Percentiles rank a stretch among this genome's conserved stretches.
phyloP scores from a whole-genome alignment of 169 alveolate genomes.

The Plasmodium cynomolgi region DNA sequence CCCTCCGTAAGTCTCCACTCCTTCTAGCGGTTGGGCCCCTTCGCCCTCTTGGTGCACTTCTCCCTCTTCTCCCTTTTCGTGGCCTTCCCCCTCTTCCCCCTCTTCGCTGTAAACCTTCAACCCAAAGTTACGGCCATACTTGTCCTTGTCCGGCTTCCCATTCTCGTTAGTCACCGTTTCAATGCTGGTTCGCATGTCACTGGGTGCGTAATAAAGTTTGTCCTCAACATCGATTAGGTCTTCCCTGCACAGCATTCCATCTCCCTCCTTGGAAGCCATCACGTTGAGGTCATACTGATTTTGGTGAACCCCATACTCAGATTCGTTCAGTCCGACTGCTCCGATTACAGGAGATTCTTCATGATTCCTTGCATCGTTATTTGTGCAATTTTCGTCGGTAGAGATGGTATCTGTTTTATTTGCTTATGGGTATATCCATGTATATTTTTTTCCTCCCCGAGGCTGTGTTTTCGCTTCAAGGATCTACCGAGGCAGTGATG shows the following conservation, averaged over 20 bases:
- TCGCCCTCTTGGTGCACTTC: not conserved
- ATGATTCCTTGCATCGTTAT: not conserved
- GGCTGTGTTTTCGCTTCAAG: conserved; percentile 18
- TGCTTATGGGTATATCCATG: conserved; percentile 6
- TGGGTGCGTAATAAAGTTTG: conserved; percentile 48
- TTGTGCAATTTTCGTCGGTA: not conserved
- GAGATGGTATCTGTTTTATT: not conserved
- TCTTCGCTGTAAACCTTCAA: not conserved
- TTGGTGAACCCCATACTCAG: not conserved
- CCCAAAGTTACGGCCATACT: not conserved
- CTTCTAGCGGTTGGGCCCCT: not conserved
- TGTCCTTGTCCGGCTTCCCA: not conserved
- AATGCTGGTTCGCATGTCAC: conserved; percentile 36
- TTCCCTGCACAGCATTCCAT: not conserved
- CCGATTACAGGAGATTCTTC: not conserved
- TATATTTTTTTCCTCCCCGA: not conserved
- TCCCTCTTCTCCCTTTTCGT: not conserved
- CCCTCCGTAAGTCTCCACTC: not conserved
- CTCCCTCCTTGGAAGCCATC: not conserved
- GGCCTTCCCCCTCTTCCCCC: too few relatives aligned
- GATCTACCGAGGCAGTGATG: not conserved
- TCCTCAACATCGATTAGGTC: conserved; percentile 1
- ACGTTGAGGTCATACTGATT: not conserved
- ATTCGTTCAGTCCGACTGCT: not conserved
- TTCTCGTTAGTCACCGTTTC: conserved; percentile 21